Evolutionary conservation across 148 eudicot genomes (phyloP).

Genomic region (Cornus controversa): DNA sequence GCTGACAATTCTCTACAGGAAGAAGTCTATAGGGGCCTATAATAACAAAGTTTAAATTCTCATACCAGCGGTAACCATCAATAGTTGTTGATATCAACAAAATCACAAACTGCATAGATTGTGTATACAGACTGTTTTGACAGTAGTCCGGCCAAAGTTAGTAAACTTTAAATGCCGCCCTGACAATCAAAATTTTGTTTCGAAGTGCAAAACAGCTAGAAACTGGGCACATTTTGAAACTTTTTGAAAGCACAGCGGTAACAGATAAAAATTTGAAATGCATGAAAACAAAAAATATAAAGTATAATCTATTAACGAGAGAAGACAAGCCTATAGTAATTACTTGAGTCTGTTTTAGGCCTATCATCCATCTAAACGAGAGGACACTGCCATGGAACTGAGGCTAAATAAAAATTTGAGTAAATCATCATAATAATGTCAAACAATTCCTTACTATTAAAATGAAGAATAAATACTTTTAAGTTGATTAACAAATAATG

Average conservation of each 20-base stretch:
- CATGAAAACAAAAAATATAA: neutral
- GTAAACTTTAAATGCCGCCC: neutral
- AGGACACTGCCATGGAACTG: neutral
- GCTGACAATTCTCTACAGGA: neutral
- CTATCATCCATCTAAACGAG: neutral
- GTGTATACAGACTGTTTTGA: neutral
- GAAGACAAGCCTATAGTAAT: neutral
- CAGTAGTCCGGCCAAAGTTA: neutral
- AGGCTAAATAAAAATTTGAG: neutral
- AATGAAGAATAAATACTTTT: too few species aligned
- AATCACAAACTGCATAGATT: neutral
- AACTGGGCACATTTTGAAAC: neutral
- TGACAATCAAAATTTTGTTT: neutral
- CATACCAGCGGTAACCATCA: neutral
- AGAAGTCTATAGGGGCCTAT: neutral
- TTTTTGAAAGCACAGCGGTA: neutral
- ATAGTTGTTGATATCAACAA: neutral
- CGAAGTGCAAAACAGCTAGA: neutral
- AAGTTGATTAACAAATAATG: neutral
- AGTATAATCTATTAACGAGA: neutral
- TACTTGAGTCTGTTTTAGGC: neutral
- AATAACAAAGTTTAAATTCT: neutral
- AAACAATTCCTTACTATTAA: neutral
- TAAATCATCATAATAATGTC: neutral
- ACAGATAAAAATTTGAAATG: neutral